Evolutionary conservation across 768 basidiomycete genomes (phyloP), one percentile per base, ranked within the genome.

Genomic region (Daedaleopsis nitida): DNA sequence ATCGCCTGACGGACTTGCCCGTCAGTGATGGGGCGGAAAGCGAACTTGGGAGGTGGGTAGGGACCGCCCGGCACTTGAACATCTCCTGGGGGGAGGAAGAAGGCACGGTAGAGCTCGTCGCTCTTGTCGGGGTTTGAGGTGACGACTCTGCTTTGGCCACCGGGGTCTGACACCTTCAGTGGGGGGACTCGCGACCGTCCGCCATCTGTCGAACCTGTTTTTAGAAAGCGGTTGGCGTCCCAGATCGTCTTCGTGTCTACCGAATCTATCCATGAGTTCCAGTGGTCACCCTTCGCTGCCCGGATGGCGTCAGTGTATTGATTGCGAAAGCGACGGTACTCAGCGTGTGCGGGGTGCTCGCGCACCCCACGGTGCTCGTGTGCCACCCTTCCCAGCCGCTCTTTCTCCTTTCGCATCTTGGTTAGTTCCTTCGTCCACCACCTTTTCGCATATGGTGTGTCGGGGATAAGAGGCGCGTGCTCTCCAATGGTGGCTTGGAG

Each of bases 361-460:
- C n/a, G 44, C 67, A 62, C 4, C 62, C 39, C 7, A 52, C 35
- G 27, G 44, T 10, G 12, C 48, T 49, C 37, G 66, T 57, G 43
- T 55, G 71, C 42, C 0, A 52, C 23, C 6, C 37, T 8, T 38
- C 66, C 61, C 23, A 72, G 37, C 51, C 64, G 60, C 8, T 69
- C 62, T 0, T 63, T 51, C 4, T 65, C 37, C 9, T 56, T 65
- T 11, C 67, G 66, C 27, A 65, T 34, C 0, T 65, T 48, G 0
- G 53, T 55, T 1, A 81, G 73, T 0, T 75, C 73, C 14, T 60
- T 53, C 7, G 54, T 68, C 73, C 70, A 79, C 78, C 76, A 78
- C 4, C 67, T n/a, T 42, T 77, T 77, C 5, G 62, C 24, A 55
- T 68, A 68, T 3, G 69, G 70, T 3, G 55, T 63, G 0, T 68